phyloP scores from a whole-genome alignment of 1,284 basidiomycete genomes.

The Inonotus hispidus region DNA sequence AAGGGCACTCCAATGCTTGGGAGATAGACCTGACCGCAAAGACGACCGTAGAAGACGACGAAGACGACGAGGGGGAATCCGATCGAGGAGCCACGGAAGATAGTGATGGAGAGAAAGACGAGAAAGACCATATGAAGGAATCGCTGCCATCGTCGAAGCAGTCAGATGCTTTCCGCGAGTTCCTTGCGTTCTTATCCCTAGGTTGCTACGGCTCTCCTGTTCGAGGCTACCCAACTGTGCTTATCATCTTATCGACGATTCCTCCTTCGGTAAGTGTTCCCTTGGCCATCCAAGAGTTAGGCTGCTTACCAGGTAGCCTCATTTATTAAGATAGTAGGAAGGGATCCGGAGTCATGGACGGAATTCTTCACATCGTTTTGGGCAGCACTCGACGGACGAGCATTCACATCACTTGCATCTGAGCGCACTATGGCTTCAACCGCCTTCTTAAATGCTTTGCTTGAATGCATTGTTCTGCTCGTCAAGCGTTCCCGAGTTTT shows the following conservation, averaged over 20 bases:
- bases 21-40: conserved; percentile 33
- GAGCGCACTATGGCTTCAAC: conserved; percentile 44
- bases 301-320: background rate
- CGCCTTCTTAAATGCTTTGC: conserved; percentile 62
- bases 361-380: conserved; percentile 73
- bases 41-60: conserved; percentile 22
- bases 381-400: conserved; percentile 65
- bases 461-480: conserved; percentile 66
- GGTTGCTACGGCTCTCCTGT: conserved; percentile 73
- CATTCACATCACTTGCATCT: conserved; percentile 41
- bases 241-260: conserved; percentile 77
- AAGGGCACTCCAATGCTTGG: conserved; percentile 66
- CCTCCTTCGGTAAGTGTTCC: conserved; percentile 48
- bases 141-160: conserved; percentile 18
- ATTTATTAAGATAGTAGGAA: conserved; percentile 15
- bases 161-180: conserved; percentile 59
- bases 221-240: conserved; percentile 71
- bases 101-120: conserved; percentile 30
- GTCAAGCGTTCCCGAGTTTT: conserved; percentile 35
- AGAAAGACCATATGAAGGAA: conserved; percentile 24
- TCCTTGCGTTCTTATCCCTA: conserved; percentile 66
- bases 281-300: background rate
- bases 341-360: conserved; percentile 26
- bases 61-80: conserved; percentile 21
- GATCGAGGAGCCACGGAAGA: conserved; percentile 3